Conservation (phyloP, 257 asterid species). For the Solanum megistacrolobum region DNA sequence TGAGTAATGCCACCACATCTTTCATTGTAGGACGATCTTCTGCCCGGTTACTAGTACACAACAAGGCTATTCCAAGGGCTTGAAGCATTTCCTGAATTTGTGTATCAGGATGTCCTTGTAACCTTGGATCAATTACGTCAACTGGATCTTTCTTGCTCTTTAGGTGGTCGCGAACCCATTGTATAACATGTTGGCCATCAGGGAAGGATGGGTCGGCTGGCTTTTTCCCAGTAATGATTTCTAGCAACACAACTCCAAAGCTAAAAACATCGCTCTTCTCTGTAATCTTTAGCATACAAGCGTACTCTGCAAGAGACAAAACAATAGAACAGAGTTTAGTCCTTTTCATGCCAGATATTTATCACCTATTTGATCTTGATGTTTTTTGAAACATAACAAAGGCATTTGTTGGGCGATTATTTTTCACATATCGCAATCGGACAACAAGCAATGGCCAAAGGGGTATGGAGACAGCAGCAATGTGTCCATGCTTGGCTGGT, state of each 20-base stretch:
- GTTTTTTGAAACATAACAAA: neutral
- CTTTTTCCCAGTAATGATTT: slow-evolving; percentile 57
- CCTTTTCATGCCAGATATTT: neutral
- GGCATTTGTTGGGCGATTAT: neutral
- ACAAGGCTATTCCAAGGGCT: slow-evolving; percentile 69
- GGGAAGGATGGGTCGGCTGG: slow-evolving; percentile 71
- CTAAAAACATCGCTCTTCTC: slow-evolving; percentile 75
- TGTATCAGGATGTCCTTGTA: slow-evolving; percentile 65
- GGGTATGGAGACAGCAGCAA: slow-evolving; percentile 1
- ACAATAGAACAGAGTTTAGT: neutral
- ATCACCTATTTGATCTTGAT: neutral
- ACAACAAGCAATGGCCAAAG: slow-evolving; percentile 7
- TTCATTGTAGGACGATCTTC: slow-evolving; percentile 77
- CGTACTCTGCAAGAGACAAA: slow-evolving; percentile 39
- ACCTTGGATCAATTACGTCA: slow-evolving; percentile 44
- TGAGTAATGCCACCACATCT: slow-evolving; percentile 68
- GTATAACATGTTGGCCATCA: slow-evolving; percentile 57
- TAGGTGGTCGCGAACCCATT: slow-evolving; percentile 62
- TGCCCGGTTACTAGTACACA: slow-evolving; percentile 65
- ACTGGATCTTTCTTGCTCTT: slow-evolving; percentile 51
- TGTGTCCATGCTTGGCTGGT: slow-evolving; percentile 3
- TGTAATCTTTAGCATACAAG: slow-evolving; percentile 55
- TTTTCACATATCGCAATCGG: slow-evolving; percentile 1
- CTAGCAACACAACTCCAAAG: slow-evolving; percentile 67
- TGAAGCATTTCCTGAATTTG: slow-evolving; percentile 82